Conservation (phyloP, 1,139 yeast species). For the Hyphopichia fennica region DNA sequence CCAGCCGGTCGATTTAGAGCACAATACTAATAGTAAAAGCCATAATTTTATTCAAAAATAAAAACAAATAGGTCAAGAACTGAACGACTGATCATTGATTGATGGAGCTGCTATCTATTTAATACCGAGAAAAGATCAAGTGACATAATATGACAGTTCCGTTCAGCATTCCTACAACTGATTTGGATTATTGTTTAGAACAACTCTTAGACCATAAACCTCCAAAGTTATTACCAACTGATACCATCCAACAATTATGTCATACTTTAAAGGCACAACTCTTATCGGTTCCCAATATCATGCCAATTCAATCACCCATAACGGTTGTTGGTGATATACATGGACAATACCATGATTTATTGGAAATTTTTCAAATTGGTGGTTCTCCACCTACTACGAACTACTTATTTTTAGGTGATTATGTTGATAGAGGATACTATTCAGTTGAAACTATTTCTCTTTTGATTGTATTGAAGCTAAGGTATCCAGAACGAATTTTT, state of each 20-base stretch:
- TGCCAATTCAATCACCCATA: slow-evolving; percentile 79
- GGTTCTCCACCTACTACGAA: slow-evolving; percentile 94
- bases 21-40: background rate
- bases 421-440: slow-evolving; percentile 86
- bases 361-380: slow-evolving; percentile 90
- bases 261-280: slow-evolving; percentile 43
- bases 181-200: slow-evolving; percentile 46
- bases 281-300: slow-evolving; percentile 61
- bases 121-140: too few species aligned
- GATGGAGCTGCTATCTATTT: too few species aligned
- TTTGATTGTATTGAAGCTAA: slow-evolving; percentile 75
- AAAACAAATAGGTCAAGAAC: background rate
- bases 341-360: slow-evolving; percentile 91
- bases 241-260: slow-evolving; percentile 43
- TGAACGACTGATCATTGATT: too few species aligned
- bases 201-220: slow-evolving; percentile 45
- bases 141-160: slow-evolving; percentile 31
- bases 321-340: slow-evolving; percentile 99
- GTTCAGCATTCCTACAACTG: slow-evolving; percentile 33
- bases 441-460: slow-evolving; percentile 90
- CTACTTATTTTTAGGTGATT: slow-evolving; percentile 89
- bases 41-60: background rate
- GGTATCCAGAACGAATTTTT: slow-evolving; percentile 82
- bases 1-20: background rate
- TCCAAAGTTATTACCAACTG: slow-evolving; percentile 44